phyloP scores from a whole-genome alignment of 2,329 filamentous ascomycete species.

The Epichloe uncinata region DNA sequence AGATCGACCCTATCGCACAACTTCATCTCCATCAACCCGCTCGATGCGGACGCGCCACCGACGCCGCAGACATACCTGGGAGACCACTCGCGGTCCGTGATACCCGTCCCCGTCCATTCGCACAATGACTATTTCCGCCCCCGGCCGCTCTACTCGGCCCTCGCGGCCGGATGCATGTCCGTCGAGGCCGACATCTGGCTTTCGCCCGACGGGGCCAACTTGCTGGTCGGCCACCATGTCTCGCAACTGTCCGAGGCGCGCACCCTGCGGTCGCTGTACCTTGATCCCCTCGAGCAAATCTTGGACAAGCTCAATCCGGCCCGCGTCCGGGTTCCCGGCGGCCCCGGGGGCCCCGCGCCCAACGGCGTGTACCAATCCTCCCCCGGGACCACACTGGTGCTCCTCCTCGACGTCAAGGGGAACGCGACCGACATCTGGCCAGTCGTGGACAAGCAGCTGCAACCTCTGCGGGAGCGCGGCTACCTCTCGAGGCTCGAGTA shows the following conservation, averaged over 20 bases:
- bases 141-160: conserved; percentile 48
- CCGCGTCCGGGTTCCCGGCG: neutral
- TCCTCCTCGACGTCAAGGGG: conserved; percentile 58
- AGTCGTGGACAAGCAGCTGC: conserved; percentile 24
- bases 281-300: conserved; percentile 48
- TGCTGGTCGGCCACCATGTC: conserved; percentile 51
- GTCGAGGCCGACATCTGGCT: conserved; percentile 59
- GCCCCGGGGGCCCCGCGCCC: conserved; percentile 25
- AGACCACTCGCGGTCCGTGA: conserved; percentile 2
- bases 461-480: conserved; percentile 41
- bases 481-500: conserved; percentile 39
- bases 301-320: conserved; percentile 26
- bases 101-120: conserved; percentile 45
- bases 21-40: conserved; percentile 5
- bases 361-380: conserved; percentile 43
- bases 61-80: conserved; percentile 1
- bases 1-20: conserved; percentile 3
- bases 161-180: conserved; percentile 44
- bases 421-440: conserved; percentile 14
- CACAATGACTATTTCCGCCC: conserved; percentile 58
- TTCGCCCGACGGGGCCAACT: conserved; percentile 24
- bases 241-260: conserved; percentile 29
- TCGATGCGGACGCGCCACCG: neutral
- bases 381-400: conserved; percentile 39
- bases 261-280: conserved; percentile 49